These are phyloP conservation scores for Lasiosphaeris hirsuta DNA, from an alignment of 495 filamentous ascomycete genomes.

Conservation along the genomic window DNA sequence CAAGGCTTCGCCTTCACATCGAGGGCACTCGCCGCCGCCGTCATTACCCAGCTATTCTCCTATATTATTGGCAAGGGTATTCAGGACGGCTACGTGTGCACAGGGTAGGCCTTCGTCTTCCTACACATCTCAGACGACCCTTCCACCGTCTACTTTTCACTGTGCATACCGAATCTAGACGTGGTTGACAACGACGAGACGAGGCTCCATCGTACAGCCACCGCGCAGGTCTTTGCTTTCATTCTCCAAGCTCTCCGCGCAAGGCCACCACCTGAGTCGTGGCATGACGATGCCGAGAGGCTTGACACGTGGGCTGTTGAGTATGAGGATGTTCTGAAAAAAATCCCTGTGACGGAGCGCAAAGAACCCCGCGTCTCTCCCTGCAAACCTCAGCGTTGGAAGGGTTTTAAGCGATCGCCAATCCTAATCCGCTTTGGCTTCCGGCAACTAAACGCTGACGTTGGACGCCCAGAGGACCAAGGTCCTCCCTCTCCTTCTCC, in stretches of 20 bases:
- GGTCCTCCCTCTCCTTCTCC: slow-evolving; percentile 23
- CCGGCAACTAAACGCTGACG: too few species aligned
- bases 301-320: slow-evolving; percentile 38
- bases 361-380: slow-evolving; percentile 22
- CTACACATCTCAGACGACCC: slow-evolving; percentile 44
- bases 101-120: slow-evolving; percentile 47
- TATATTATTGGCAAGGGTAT: slow-evolving; percentile 46
- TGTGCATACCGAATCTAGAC: slow-evolving; percentile 41
- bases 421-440: too few species aligned
- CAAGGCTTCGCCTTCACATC: slow-evolving; percentile 23
- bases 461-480: too few species aligned
- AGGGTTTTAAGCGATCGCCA: too few species aligned
- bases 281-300: slow-evolving; percentile 33
- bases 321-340: slow-evolving; percentile 34
- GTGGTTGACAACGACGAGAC: slow-evolving; percentile 30
- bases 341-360: not conserved
- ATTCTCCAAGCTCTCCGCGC: slow-evolving; percentile 40
- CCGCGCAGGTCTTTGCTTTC: slow-evolving; percentile 48
- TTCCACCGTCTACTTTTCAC: slow-evolving; percentile 35
- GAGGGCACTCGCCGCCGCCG: slow-evolving; percentile 32
- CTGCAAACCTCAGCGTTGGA: slow-evolving; percentile 23
- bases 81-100: slow-evolving; percentile 45
- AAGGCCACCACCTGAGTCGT: slow-evolving; percentile 33
- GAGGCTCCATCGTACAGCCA: slow-evolving; percentile 41
- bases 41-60: slow-evolving; percentile 46